Percentiles rank a stretch among this genome's conserved stretches.
phyloP scores from a whole-genome alignment of 2,329 filamentous ascomycete species.

The Cytospora chrysosperma region DNA sequence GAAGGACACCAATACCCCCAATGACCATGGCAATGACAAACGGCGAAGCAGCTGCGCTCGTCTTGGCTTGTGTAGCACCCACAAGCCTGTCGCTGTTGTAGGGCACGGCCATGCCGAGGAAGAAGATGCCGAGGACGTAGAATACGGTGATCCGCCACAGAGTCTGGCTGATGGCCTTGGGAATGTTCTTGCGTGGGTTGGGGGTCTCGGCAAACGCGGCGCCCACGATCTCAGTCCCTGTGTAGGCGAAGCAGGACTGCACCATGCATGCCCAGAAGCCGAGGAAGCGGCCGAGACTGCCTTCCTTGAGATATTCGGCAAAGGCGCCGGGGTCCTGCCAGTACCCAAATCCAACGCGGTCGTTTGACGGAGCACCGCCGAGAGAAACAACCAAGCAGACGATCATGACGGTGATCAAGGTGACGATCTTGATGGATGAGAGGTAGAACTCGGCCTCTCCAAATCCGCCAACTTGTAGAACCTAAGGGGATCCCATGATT shows the following conservation, averaged over 20 bases:
- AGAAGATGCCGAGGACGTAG: constrained; percentile 63
- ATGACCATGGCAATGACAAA: constrained; percentile 34
- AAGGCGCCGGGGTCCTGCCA: constrained; percentile 46
- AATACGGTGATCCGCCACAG: constrained; percentile 70
- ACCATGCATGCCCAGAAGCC: constrained; percentile 49
- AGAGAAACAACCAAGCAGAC: constrained; percentile 38
- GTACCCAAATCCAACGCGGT: constrained; percentile 43
- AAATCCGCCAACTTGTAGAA: constrained; percentile 5
- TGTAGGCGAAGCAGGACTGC: constrained; percentile 49
- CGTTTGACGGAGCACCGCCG: constrained; percentile 38
- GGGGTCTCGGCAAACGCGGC: constrained; percentile 48
- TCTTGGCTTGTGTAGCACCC: constrained; percentile 49
- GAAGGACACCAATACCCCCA: constrained; percentile 50
- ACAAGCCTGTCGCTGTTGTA: constrained; percentile 49
- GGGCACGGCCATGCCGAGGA: constrained; percentile 66
- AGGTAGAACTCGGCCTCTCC: constrained; percentile 8
- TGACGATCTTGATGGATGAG: constrained; percentile 14
- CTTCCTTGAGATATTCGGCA: constrained; percentile 36
- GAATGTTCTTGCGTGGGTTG: constrained; percentile 38
- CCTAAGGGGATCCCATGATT: no score
- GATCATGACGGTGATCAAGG: constrained; percentile 38
- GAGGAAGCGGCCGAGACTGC: constrained; percentile 43
- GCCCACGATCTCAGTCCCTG: constrained; percentile 49
- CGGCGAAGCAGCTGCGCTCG: constrained; percentile 30
- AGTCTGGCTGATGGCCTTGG: constrained; percentile 63